Base-by-base conservation (phyloP, 1,284 basidiomycete species). In the Sanghuangporus sanghuang region DNA sequence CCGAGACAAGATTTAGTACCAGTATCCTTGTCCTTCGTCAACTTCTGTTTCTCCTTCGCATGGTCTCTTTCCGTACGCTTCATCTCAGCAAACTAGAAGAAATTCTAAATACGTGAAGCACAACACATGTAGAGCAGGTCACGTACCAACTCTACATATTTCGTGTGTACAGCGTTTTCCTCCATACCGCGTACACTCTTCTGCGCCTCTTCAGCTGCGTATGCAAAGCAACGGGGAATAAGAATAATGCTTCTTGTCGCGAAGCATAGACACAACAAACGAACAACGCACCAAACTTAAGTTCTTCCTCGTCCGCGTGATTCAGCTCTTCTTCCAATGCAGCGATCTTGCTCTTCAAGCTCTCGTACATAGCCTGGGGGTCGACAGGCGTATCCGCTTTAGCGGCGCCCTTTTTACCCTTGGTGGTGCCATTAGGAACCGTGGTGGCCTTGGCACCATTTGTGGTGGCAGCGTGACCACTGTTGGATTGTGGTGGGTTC, bases 31-130 rank as follows among this genome's bases (percentile, higher is more conserved):
- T 93, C 90, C 76, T 93, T 93, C 59, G 84, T 80, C 46, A 93
- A 77, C 72, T 93, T 93, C 78, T 93, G 90, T 74, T 90, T 92
- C 78, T 93, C 90, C 76, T 90, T 93, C 60, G 90, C 86, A 71
- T 92, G 89, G 71, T 93, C 91, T 66, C 91, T 82, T 74, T 93
- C 91, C 70, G 90, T 73, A 59, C 89, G 83, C 72, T 92, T 92
- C 71, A 91, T 77, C 73, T 93, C 91, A 70, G 90, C 88, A 75
- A 92, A 93, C 91, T 93, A 67, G 53, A 57, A 53, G 56, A 50
- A 63, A 39, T 59, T 48, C 38, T 54, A 57, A 16, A 39, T 23
- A 46, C 46, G 38, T 56, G 40, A 32, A 62, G 21, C 66, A 58
- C 66, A 61, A 67, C 57, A 55, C 11, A 39, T 21, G 21, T 44